These are phyloP conservation scores for Colletotrichum sp. DNA, from an alignment of 2,329 filamentous ascomycete species.

Conservation along the genomic window DNA sequence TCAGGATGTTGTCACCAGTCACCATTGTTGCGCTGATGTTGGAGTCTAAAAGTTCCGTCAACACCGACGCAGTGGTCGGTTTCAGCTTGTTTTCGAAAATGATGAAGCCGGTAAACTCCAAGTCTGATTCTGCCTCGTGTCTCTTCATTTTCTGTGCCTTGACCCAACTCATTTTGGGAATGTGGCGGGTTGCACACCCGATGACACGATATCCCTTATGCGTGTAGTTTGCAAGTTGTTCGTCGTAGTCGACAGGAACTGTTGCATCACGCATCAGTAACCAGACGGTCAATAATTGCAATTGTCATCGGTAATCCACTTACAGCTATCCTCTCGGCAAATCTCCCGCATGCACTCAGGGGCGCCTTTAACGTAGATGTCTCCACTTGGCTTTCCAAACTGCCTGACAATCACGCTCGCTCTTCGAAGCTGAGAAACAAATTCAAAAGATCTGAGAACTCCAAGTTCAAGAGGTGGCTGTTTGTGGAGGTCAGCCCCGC, in stretches of 20 bases:
- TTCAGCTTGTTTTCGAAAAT: conserved; percentile 99
- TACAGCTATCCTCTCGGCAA: conserved; percentile 80
- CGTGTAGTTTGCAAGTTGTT: conserved; percentile 87
- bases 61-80: conserved; percentile 78
- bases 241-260: conserved; percentile 89
- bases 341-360: conserved; percentile 97
- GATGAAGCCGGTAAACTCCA: conserved; percentile 95
- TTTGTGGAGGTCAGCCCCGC: conserved; percentile 17
- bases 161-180: conserved; percentile 89
- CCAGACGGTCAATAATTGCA: not conserved
- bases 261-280: not conserved
- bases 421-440: conserved; percentile 88
- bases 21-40: conserved; percentile 94
- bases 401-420: conserved; percentile 92
- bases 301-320: conserved; percentile 37
- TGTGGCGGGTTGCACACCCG: conserved; percentile 88
- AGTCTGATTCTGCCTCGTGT: conserved; percentile 78
- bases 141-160: conserved; percentile 95
- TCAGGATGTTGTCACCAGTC: conserved; percentile 96
- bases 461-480: conserved; percentile 78
- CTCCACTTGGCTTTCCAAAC: conserved; percentile 83
- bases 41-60: conserved; percentile 81
- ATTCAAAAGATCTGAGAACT: conserved; percentile 91
- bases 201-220: conserved; percentile 97
- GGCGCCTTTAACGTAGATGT: conserved; percentile 94